These are phyloP conservation scores for Akanthomyces lecanii DNA, from an alignment of 2,329 filamentous ascomycete species.

Conservation along the genomic window DNA sequence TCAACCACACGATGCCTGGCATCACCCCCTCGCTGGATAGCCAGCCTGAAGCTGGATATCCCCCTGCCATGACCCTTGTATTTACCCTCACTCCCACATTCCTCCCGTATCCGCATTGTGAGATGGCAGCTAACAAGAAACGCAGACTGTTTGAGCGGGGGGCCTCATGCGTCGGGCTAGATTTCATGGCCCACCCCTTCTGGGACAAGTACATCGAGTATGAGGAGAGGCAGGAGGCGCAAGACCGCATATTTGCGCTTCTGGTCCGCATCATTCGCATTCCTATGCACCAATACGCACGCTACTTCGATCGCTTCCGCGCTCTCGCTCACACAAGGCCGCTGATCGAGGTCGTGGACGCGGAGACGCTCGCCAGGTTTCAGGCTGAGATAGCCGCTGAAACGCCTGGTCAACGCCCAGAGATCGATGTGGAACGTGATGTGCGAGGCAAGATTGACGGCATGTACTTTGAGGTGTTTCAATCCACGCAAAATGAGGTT, in stretches of 20 bases:
- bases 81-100: constrained; percentile 23
- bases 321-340: constrained; percentile 70
- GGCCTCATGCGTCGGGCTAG: constrained; percentile 76
- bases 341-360: constrained; percentile 65
- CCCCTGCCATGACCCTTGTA: constrained; percentile 18
- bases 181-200: constrained; percentile 92
- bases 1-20: constrained; percentile 16
- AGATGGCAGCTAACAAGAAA: constrained; percentile 27
- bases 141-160: constrained; percentile 87
- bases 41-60: constrained; percentile 11
- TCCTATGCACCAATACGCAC: constrained; percentile 91
- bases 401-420: constrained; percentile 54
- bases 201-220: constrained; percentile 99
- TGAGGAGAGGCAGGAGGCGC: constrained; percentile 81
- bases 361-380: constrained; percentile 64
- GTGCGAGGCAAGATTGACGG: constrained; percentile 75
- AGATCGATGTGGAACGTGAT: constrained; percentile 78
- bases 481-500: constrained; percentile 78
- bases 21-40: constrained; percentile 10
- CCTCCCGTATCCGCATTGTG: not conserved
- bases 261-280: constrained; percentile 79
- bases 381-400: constrained; percentile 69
- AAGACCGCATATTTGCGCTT: constrained; percentile 81
- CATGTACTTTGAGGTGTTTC: constrained; percentile 76
- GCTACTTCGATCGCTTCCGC: constrained; percentile 90